Evolutionary conservation across 768 basidiomycete genomes (phyloP), one percentile per base, ranked within the genome.

Genomic region (Calocybe indica): DNA sequence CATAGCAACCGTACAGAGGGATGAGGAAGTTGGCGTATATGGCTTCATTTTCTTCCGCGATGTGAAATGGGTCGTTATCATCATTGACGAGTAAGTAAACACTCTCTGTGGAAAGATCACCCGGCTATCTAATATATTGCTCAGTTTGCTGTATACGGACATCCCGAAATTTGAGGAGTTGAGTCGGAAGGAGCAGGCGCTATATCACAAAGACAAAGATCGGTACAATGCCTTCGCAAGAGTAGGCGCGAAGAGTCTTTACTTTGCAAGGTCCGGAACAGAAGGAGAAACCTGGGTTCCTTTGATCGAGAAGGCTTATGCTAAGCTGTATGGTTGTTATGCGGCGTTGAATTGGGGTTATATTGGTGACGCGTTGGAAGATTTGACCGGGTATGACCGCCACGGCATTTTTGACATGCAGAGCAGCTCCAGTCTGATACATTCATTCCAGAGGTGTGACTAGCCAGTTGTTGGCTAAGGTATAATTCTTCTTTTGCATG

Each of bases 261-360:
- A 72, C 48, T 81, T 79, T 59, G 74, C 79, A 5, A 67, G 63
- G 43, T 74, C 73, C 5, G 69, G 64, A 3, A 66, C 68, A 5
- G 65, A 73, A 7, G 72, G 72, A 32, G 78, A 80, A 47, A 79
- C 76, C 0, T 80, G 79, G 79, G 75, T 79, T 1, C 73, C 79
- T 1, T 58, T 81, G 1, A 64, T 79, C 15, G 79, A 80, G 55
- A 82, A 82, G 54, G 79, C 79, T 4, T 81, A 73, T 46, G 79
- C 78, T 0, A 81, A 81, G 52, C 56, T 78, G 2, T 76, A 81
- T 51, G 78, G 72, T 1, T 73, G 74, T 48, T 80, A 76, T 57
- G 63, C 67, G 0, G 64, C 71, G 1, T 52, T 80, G 33, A 49
- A 55, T 28, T 67, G 68, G 14, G 79, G 78, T 5, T 47, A 60